Percentiles rank a stretch among this genome's conserved stretches.
Evolutionary conservation across 2,329 filamentous ascomycete species (phyloP).

Genomic region (Talaromyces sp.): DNA sequence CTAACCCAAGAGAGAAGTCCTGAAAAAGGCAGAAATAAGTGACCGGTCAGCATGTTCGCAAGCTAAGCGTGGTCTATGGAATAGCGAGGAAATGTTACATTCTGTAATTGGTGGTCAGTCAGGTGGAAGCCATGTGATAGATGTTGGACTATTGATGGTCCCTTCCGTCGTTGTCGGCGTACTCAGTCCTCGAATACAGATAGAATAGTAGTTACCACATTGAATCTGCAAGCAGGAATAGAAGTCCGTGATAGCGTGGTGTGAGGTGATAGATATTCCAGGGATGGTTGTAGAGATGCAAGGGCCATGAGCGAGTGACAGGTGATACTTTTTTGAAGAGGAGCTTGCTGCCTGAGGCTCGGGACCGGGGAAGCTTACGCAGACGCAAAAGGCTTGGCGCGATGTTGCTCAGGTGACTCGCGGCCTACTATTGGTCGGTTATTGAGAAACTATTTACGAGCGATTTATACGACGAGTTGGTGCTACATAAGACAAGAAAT

Average conservation of each 20-base stretch:
- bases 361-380: too few species aligned
- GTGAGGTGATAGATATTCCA: neutral
- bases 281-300: neutral
- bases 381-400: neutral
- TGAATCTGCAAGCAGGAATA: neutral
- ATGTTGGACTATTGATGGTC: conserved; percentile 19
- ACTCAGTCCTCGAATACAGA: neutral
- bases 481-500: neutral
- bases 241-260: neutral
- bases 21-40: neutral
- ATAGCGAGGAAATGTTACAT: neutral
- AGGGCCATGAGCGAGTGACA: conserved; percentile 5
- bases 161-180: neutral
- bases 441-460: neutral
- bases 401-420: conserved; percentile 1
- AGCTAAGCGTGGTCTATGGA: neutral
- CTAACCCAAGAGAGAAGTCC: too few species aligned
- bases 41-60: neutral
- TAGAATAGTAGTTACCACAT: too few species aligned
- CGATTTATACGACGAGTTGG: neutral
- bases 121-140: conserved; percentile 1
- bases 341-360: conserved; percentile 2
- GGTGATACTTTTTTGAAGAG: neutral
- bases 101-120: neutral
- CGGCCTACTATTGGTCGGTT: conserved; percentile 2